Evolutionary conservation across 768 basidiomycete genomes (phyloP).

Genomic region (Trametes punicea): DNA sequence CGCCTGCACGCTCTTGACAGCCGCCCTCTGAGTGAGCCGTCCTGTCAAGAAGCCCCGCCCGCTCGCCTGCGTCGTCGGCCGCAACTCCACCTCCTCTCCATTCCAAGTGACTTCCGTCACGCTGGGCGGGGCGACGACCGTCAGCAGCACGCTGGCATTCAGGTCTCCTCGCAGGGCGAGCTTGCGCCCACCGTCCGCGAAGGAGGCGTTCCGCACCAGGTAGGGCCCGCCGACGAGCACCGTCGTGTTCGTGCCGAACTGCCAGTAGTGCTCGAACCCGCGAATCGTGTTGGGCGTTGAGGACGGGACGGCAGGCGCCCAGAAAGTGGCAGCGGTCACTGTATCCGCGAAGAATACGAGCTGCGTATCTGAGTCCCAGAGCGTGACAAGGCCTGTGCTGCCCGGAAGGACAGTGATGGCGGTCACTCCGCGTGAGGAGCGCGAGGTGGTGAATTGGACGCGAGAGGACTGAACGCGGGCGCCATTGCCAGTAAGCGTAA

Average conservation of each 20-base stretch:
- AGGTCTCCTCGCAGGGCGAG: conserved; percentile 71
- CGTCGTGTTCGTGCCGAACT: conserved; percentile 67
- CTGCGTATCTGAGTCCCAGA: conserved; percentile 66
- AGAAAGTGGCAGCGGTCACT: conserved; percentile 66
- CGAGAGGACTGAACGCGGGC: conserved; percentile 16
- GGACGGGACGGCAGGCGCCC: conserved; percentile 62
- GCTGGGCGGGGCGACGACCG: conserved; percentile 56
- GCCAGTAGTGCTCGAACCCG: conserved; percentile 61
- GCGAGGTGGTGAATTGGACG: conserved; percentile 28
- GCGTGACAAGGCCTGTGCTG: conserved; percentile 51
- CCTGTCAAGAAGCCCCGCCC: conserved; percentile 53
- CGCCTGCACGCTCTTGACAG: conserved; percentile 33
- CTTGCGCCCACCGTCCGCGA: conserved; percentile 22
- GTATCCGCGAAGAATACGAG: conserved; percentile 69
- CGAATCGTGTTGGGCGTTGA: conserved; percentile 21
- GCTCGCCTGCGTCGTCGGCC: conserved; percentile 44
- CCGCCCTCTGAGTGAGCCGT: conserved; percentile 36
- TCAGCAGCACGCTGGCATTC: conserved; percentile 53
- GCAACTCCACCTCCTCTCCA: conserved; percentile 43
- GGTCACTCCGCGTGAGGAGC: conserved; percentile 31
- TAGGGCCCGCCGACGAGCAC: conserved; percentile 52
- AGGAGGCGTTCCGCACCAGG: conserved; percentile 41
- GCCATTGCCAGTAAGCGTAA: conserved; percentile 23
- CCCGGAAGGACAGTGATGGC: conserved; percentile 57
- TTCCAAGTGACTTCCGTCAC: conserved; percentile 70